These are phyloP conservation scores for Alectoria sarmentosa DNA, from an alignment of 495 filamentous ascomycete genomes.

Conservation along the genomic window DNA sequence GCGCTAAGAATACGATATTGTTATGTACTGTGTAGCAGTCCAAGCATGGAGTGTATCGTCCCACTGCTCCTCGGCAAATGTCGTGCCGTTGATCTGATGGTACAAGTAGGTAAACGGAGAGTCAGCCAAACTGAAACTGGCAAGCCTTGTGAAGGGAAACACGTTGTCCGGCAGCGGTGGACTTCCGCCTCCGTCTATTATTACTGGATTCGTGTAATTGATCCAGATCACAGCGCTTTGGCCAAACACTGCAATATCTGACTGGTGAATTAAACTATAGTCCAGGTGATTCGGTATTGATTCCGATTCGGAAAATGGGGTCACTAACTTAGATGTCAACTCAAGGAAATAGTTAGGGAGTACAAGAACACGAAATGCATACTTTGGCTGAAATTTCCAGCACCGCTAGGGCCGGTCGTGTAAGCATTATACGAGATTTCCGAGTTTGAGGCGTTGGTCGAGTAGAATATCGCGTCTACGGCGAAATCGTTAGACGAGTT, in stretches of 20 bases:
- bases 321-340: no score
- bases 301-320: no score
- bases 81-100: not conserved
- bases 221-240: not conserved
- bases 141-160: not conserved
- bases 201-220: not conserved
- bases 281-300: not conserved
- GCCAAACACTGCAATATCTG: not conserved
- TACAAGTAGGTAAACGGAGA: not conserved
- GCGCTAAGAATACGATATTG: not conserved
- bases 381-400: not conserved
- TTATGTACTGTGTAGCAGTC: not conserved
- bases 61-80: conserved; percentile 4
- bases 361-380: not conserved
- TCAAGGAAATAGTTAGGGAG: not conserved
- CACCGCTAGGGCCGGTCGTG: not conserved
- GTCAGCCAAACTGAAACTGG: not conserved
- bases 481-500: not conserved
- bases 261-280: not conserved
- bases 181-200: not conserved
- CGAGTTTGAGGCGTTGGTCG: not conserved
- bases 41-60: not conserved
- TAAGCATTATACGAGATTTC: not conserved
- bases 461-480: not conserved
- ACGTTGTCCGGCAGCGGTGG: not conserved